Evolutionary conservation across 805 yeast genomes (phyloP).

Genomic region (Candida caryicola): DNA sequence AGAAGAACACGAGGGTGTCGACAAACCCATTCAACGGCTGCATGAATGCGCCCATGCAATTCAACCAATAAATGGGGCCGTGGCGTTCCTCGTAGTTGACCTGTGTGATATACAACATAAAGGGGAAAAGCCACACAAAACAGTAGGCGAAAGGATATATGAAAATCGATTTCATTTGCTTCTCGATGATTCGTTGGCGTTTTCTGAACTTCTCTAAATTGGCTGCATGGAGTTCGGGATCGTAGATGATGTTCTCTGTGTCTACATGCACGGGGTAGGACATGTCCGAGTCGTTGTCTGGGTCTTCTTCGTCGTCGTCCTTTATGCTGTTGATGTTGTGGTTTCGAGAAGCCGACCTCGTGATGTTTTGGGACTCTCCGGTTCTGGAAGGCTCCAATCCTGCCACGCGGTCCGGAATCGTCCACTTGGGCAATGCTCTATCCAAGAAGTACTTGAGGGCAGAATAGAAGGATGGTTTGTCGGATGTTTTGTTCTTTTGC

Average conservation of each 20-base stretch:
- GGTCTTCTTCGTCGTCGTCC: conserved; percentile 24
- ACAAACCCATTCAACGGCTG: conserved; percentile 80
- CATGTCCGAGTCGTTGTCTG: conserved; percentile 16
- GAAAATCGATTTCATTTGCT: conserved; percentile 76
- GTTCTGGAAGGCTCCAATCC: neutral
- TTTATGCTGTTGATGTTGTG: neutral
- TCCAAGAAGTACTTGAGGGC: conserved; percentile 31
- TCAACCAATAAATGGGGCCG: conserved; percentile 61
- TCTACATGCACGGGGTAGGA: conserved; percentile 17
- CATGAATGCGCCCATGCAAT: conserved; percentile 66
- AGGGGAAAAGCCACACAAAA: conserved; percentile 79
- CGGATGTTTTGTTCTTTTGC: conserved; percentile 12
- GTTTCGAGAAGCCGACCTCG: neutral
- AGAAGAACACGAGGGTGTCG: conserved; percentile 71
- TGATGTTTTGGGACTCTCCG: neutral
- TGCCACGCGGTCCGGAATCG: conserved; percentile 22
- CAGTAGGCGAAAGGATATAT: conserved; percentile 82
- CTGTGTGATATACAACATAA: conserved; percentile 61
- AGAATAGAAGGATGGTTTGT: conserved; percentile 33
- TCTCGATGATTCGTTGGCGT: conserved; percentile 64
- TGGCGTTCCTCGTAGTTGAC: conserved; percentile 44
- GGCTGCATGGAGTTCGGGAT: conserved; percentile 52
- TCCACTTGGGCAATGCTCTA: conserved; percentile 25
- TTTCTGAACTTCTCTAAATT: conserved; percentile 59
- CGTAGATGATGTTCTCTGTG: conserved; percentile 20